Conservation (phyloP, 1,284 basidiomycete species). For the Cryptococcus neoformans region DNA sequence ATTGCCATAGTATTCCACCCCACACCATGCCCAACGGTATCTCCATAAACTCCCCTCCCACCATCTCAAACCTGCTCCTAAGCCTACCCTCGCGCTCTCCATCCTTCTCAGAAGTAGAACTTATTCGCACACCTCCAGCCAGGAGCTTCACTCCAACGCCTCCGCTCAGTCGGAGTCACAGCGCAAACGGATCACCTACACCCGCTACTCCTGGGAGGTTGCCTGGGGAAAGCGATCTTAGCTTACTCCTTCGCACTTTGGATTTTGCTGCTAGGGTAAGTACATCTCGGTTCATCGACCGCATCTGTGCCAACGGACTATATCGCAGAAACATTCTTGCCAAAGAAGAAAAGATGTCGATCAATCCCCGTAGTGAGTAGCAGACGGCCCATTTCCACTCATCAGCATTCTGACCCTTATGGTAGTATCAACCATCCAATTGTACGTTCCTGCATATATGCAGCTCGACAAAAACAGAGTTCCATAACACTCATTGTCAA, state of each 20-base stretch:
- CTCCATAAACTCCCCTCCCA: too few relatives aligned
- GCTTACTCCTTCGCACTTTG: conserved; percentile 38
- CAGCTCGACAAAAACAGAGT: background rate
- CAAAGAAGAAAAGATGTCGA: too few relatives aligned
- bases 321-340: conserved; percentile 22
- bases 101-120: conserved; percentile 6
- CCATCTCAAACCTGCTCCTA: too few relatives aligned
- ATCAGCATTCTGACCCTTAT: too few relatives aligned
- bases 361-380: too few relatives aligned
- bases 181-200: conserved; percentile 1
- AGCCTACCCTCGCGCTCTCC: background rate
- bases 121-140: conserved; percentile 15
- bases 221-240: conserved; percentile 19
- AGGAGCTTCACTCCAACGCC: conserved; percentile 19
- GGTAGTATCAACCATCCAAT: conserved; percentile 10
- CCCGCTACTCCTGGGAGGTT: conserved; percentile 1
- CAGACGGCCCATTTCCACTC: too few relatives aligned
- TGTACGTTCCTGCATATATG: conserved; percentile 9
- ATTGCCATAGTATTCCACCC: background rate
- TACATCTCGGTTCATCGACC: background rate
- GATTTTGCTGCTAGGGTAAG: conserved; percentile 48
- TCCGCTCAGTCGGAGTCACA: conserved; percentile 12
- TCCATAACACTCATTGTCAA: conserved; percentile 1
- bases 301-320: background rate
- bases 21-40: background rate